A percentile compares a stretch with the other conserved stretches of the same genome.
Conservation (phyloP, 73 alveolate species). For the Symbiodinium pilosum region DNA sequence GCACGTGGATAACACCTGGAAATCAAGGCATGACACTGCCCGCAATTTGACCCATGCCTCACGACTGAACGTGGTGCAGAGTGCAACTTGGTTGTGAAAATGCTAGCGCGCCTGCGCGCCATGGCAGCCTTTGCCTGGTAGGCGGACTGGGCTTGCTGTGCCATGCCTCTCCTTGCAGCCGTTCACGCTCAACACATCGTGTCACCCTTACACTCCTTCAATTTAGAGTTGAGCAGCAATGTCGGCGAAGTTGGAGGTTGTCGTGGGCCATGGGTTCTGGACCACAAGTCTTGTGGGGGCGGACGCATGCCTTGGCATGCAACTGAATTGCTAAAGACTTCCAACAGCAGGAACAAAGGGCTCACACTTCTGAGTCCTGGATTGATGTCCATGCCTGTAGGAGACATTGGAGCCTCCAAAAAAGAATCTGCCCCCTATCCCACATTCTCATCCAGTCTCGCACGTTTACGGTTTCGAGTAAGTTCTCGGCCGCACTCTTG, state of each 20-base stretch:
- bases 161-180: conserved; percentile 49
- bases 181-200: neutral
- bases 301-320: conserved; percentile 20
- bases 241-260: conserved; percentile 19
- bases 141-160: conserved; percentile 54
- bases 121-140: neutral
- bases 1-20: too few species aligned
- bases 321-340: neutral
- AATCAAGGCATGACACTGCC: too few species aligned
- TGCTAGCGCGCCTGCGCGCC: conserved; percentile 12
- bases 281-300: conserved; percentile 22
- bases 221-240: neutral
- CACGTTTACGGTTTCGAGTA: neutral
- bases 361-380: neutral
- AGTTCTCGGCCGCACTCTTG: neutral
- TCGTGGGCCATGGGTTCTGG: conserved; percentile 29
- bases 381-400: neutral
- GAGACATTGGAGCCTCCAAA: neutral
- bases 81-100: too few species aligned
- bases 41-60: too few species aligned
- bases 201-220: neutral
- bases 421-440: neutral
- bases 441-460: neutral
- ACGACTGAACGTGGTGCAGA: too few species aligned
- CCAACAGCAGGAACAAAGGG: neutral